Evolutionary conservation across 2,329 filamentous ascomycete genomes (phyloP).

Genomic region (Xylaria sp.): DNA sequence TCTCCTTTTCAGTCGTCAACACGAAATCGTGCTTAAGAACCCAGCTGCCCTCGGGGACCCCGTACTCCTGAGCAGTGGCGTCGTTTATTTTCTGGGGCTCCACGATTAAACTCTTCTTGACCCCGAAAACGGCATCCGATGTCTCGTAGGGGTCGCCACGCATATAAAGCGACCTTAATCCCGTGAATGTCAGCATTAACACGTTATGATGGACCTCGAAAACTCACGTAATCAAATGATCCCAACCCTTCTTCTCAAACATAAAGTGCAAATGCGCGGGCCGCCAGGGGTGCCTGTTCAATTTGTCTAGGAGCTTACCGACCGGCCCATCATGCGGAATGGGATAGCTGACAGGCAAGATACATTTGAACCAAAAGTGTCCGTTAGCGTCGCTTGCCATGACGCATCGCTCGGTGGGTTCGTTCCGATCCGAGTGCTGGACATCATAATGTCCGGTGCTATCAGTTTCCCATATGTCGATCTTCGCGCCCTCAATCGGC

Average conservation of each 20-base stretch:
- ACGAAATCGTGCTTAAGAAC: conserved; percentile 80
- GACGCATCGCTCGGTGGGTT: conserved; percentile 77
- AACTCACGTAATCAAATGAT: conserved; percentile 83
- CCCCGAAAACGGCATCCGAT: conserved; percentile 86
- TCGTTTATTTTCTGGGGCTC: conserved; percentile 64
- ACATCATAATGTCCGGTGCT: conserved; percentile 84
- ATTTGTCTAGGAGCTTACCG: conserved; percentile 71
- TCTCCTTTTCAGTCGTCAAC: conserved; percentile 76
- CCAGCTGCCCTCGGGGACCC: conserved; percentile 69
- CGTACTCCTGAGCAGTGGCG: conserved; percentile 68
- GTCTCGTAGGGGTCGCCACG: conserved; percentile 83
- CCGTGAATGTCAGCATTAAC: conserved; percentile 2
- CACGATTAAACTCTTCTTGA: conserved; percentile 82
- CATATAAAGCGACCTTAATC: conserved; percentile 76
- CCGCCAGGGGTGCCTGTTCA: conserved; percentile 80
- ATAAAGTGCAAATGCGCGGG: conserved; percentile 89
- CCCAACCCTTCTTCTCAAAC: conserved; percentile 82
- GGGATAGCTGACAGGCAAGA: conserved; percentile 85
- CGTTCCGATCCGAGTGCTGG: conserved; percentile 71
- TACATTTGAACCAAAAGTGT: conserved; percentile 84
- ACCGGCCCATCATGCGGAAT: conserved; percentile 88
- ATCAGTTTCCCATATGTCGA: conserved; percentile 90
- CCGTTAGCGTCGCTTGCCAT: conserved; percentile 76
- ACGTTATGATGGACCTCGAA: not conserved
- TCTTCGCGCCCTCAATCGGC: conserved; percentile 72